A percentile compares a stretch with the other conserved stretches of the same genome.
These are phyloP conservation scores for Syncephalastrum monosporum DNA, from an alignment of 371 early-diverging fungal species.

Conservation along the genomic window DNA sequence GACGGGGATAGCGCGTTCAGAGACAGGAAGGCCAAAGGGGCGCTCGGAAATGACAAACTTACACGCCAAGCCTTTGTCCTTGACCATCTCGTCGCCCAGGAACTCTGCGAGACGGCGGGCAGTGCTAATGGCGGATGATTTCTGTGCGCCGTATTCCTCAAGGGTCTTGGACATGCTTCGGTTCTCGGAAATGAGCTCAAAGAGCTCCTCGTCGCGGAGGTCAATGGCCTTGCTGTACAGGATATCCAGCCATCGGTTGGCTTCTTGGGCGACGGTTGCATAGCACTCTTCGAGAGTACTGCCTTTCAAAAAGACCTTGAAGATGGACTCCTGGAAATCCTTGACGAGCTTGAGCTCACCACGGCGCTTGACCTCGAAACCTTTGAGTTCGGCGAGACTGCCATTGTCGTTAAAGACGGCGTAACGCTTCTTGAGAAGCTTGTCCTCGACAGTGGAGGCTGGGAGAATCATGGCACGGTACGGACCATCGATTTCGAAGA, in stretches of 20 bases:
- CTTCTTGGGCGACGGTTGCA: constrained; percentile 82
- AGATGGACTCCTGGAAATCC: constrained; percentile 96
- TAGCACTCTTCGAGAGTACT: constrained; percentile 91
- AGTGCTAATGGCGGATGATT: constrained; percentile 95
- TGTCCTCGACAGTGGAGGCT: constrained; percentile 95
- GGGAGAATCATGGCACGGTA: constrained; percentile 99
- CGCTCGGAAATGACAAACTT: constrained; percentile 93
- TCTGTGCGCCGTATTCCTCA: constrained; percentile 91
- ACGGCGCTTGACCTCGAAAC: constrained; percentile 99
- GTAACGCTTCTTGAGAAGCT: constrained; percentile 98
- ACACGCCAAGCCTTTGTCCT: constrained; percentile 97
- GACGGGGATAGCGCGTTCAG: constrained; percentile 97
- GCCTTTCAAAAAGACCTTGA: constrained; percentile 92
- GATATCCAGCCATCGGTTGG: constrained; percentile 97
- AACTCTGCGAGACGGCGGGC: constrained; percentile 98
- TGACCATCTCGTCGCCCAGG: constrained; percentile 97
- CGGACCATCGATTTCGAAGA: constrained; percentile 99
- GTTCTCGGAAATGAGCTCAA: constrained; percentile 98
- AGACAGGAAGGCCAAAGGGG: constrained; percentile 89
- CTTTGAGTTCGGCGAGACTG: constrained; percentile 97
- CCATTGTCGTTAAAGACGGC: constrained; percentile 98
- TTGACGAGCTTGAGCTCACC: constrained; percentile 99
- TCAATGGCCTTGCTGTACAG: constrained; percentile 85
- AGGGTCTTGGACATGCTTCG: constrained; percentile 96
- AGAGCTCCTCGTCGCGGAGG: constrained; percentile 89